A percentile compares a stretch with the other conserved stretches of the same genome.
These are phyloP conservation scores for Xylaria multiplex DNA, from an alignment of 2,329 filamentous ascomycete genomes.

Conservation along the genomic window DNA sequence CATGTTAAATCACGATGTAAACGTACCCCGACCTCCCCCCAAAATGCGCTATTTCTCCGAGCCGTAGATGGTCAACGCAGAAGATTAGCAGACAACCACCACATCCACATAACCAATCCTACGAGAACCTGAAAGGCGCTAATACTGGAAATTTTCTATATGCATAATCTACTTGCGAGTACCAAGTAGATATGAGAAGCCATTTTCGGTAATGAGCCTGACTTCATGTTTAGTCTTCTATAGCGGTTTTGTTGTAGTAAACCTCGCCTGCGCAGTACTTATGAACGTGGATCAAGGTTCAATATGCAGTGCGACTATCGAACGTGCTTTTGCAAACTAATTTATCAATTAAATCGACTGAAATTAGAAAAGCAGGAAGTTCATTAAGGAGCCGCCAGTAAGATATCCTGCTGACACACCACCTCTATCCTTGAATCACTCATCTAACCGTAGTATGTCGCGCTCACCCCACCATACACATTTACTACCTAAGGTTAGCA, in stretches of 20 bases:
- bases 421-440: conserved; percentile 11
- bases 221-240: no score
- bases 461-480: no score
- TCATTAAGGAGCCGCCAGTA: neutral
- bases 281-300: no score
- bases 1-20: neutral
- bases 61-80: no score
- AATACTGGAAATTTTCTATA: neutral
- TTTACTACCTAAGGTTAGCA: no score
- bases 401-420: conserved; percentile 26
- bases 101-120: conserved; percentile 8
- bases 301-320: no score
- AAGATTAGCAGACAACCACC: neutral
- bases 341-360: neutral
- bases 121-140: neutral
- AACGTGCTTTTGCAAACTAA: no score
- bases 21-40: neutral
- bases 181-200: neutral
- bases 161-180: neutral
- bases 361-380: conserved; percentile 3
- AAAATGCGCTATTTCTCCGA: neutral
- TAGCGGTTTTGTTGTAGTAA: no score
- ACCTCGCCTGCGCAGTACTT: no score
- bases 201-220: neutral
- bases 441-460: no score